Conservation (phyloP, 169 alveolate species). For the Plasmodium blacklocki region DNA sequence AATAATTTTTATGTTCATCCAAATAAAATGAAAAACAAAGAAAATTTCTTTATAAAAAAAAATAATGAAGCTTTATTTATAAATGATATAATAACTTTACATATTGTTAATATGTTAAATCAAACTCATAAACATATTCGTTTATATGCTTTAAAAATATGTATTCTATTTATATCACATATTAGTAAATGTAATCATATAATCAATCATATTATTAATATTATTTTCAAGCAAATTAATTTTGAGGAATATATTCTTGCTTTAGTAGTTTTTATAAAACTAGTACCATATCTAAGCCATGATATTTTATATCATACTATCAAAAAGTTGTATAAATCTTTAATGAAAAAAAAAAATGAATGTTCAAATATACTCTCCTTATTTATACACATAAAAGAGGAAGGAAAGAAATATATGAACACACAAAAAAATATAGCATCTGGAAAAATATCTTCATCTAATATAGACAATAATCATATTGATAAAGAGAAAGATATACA, state of each 20-base stretch:
- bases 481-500: not conserved
- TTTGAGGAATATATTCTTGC: constrained; percentile 40
- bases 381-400: not conserved
- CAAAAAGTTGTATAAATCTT: constrained; percentile 8
- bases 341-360: not conserved
- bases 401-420: not conserved
- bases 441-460: too few species aligned
- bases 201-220: constrained; percentile 1
- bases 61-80: constrained; percentile 56
- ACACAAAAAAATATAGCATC: not conserved
- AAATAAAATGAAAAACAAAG: constrained; percentile 27
- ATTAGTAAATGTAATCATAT: constrained; percentile 20
- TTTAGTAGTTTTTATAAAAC: not conserved
- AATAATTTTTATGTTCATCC: not conserved
- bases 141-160: constrained; percentile 13
- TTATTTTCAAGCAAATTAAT: constrained; percentile 13
- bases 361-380: too few species aligned
- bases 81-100: constrained; percentile 1
- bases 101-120: constrained; percentile 28
- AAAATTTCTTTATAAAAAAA: constrained; percentile 26
- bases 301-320: constrained; percentile 41
- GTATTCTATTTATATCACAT: constrained; percentile 16
- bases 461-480: not conserved
- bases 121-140: constrained; percentile 13
- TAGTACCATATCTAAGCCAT: constrained; percentile 21